phyloP scores from a whole-genome alignment of 768 basidiomycete species.

The Lactifluus subvellereus region DNA sequence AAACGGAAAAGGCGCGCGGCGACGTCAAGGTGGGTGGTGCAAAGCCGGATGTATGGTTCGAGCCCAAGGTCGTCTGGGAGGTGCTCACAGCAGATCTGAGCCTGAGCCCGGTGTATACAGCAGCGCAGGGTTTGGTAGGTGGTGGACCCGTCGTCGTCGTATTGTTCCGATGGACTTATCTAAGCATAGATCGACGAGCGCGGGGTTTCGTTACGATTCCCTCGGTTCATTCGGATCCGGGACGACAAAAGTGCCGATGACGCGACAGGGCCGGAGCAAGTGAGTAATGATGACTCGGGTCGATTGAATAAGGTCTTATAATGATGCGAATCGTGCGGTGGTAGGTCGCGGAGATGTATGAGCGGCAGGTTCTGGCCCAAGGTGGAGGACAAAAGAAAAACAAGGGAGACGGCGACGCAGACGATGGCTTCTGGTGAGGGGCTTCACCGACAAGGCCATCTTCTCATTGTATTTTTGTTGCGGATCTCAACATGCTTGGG shows the following conservation, averaged over 20 bases:
- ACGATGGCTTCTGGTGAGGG: constrained; percentile 73
- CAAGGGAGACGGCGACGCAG: constrained; percentile 52
- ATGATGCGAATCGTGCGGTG: constrained; percentile 16
- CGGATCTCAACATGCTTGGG: constrained; percentile 1
- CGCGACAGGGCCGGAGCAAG: constrained; percentile 91
- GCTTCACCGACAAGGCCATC: background rate
- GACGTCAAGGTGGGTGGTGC: constrained; percentile 89
- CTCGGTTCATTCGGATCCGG: constrained; percentile 84
- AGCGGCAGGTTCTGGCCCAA: constrained; percentile 78
- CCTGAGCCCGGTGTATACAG: constrained; percentile 94
- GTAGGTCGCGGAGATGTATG: constrained; percentile 92
- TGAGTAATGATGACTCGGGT: constrained; percentile 31
- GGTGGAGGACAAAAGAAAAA: constrained; percentile 65
- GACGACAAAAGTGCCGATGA: constrained; percentile 94
- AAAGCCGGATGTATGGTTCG: constrained; percentile 97
- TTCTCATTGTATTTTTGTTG: constrained; percentile 4
- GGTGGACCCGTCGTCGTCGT: background rate
- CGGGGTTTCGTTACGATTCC: constrained; percentile 94
- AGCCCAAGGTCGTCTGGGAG: constrained; percentile 97
- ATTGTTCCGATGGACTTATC: constrained; percentile 7
- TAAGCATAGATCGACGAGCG: constrained; percentile 66
- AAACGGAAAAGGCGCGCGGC: constrained; percentile 59
- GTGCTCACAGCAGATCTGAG: constrained; percentile 96
- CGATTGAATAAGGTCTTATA: constrained; percentile 5
- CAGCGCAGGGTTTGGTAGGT: constrained; percentile 82